A percentile compares a stretch with the other conserved stretches of the same genome.
Evolutionary conservation across 2,329 filamentous ascomycete species (phyloP).

Genomic region (Cryphonectria japonica): DNA sequence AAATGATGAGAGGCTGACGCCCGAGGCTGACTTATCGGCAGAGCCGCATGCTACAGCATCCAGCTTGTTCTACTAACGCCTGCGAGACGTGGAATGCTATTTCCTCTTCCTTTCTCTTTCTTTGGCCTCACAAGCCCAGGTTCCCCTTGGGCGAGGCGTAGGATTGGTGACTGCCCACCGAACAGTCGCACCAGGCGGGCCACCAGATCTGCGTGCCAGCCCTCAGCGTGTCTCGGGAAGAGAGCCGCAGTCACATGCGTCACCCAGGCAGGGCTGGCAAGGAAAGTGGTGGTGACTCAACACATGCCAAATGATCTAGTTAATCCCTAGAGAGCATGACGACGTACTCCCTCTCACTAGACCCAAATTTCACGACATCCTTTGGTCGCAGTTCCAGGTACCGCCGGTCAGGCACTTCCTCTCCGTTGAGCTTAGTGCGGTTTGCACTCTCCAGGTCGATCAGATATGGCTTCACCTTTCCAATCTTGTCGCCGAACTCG

Average conservation of each 20-base stretch:
- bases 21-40: conserved; percentile 3
- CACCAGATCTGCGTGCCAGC: conserved; percentile 6
- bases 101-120: neutral
- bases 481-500: conserved; percentile 83
- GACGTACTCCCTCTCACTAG: conserved; percentile 93
- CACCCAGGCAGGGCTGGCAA: conserved; percentile 8
- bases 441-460: conserved; percentile 95
- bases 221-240: conserved; percentile 14
- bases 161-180: neutral
- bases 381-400: conserved; percentile 87
- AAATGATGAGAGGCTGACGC: conserved; percentile 8
- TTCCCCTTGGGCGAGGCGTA: neutral
- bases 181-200: conserved; percentile 3
- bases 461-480: conserved; percentile 81
- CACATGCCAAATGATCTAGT: conserved; percentile 17
- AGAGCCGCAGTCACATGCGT: conserved; percentile 16
- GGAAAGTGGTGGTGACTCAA: neutral
- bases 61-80: conserved; percentile 16
- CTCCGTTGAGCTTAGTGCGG: conserved; percentile 81
- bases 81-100: conserved; percentile 11
- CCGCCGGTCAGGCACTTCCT: conserved; percentile 71
- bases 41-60: neutral
- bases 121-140: conserved; percentile 12
- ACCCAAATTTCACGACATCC: conserved; percentile 86
- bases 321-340: conserved; percentile 71